These are phyloP conservation scores for Primulina tabacum DNA, from an alignment of 257 asterid genomes.

Conservation along the genomic window DNA sequence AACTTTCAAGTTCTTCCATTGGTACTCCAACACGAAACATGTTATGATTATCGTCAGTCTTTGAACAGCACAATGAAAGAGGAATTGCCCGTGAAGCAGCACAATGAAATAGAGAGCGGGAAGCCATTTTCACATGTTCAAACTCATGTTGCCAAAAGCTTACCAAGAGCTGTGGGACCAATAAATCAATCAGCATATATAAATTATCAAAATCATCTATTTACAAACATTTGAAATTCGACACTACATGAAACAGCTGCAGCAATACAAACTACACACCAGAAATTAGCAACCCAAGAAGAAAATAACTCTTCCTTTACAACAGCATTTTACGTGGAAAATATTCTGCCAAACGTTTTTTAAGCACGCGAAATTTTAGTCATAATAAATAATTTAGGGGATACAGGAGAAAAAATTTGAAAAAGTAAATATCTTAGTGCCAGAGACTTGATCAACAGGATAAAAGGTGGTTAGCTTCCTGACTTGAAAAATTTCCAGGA, in stretches of 20 bases:
- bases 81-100: slow-evolving; percentile 97
- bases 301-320: background rate
- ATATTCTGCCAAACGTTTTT: background rate
- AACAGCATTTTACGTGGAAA: background rate
- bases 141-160: slow-evolving; percentile 97
- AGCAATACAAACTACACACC: slow-evolving; percentile 9
- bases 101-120: slow-evolving; percentile 94
- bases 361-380: background rate
- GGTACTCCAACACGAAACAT: slow-evolving; percentile 33
- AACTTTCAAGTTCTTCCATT: slow-evolving; percentile 35
- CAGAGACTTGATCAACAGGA: background rate
- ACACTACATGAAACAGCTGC: slow-evolving; percentile 11
- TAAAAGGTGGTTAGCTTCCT: background rate
- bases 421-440: slow-evolving; percentile 15
- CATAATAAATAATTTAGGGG: background rate
- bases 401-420: background rate
- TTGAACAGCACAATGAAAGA: slow-evolving; percentile 47
- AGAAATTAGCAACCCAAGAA: background rate
- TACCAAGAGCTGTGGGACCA: slow-evolving; percentile 68
- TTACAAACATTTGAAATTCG: slow-evolving; percentile 15
- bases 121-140: slow-evolving; percentile 96
- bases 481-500: background rate
- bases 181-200: slow-evolving; percentile 20
- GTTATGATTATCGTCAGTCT: slow-evolving; percentile 31
- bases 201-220: slow-evolving; percentile 17